phyloP scores from a whole-genome alignment of 371 early-diverging fungal genomes.

The Saksenaea oblongispora region DNA sequence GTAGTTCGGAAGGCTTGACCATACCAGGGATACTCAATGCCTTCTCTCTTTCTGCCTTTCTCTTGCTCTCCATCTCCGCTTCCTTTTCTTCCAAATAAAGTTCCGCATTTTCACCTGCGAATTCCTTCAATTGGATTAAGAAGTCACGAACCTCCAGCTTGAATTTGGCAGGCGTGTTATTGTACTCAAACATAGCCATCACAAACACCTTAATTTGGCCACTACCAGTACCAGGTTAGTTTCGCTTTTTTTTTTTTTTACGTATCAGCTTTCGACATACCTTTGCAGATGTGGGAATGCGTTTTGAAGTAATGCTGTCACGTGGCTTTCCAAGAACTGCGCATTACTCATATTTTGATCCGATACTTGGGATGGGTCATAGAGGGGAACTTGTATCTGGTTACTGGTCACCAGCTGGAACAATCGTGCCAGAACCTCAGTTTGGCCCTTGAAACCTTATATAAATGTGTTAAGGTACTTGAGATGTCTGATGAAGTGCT shows the following conservation, averaged over 20 bases:
- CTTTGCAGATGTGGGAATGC: constrained; percentile 93
- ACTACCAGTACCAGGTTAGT: constrained; percentile 33
- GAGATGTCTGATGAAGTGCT: neutral
- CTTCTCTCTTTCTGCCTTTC: constrained; percentile 77
- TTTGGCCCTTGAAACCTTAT: constrained; percentile 83
- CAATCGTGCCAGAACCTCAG: constrained; percentile 85
- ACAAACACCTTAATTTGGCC: constrained; percentile 89
- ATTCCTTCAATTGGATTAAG: constrained; percentile 94
- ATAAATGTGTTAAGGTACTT: too few relatives aligned
- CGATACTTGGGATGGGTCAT: constrained; percentile 66
- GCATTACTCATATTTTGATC: constrained; percentile 79
- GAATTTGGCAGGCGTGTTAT: constrained; percentile 79
- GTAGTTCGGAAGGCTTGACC: constrained; percentile 92
- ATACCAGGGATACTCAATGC: constrained; percentile 95
- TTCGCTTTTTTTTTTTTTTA: neutral
- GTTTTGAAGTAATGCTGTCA: constrained; percentile 75
- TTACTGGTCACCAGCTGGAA: constrained; percentile 83
- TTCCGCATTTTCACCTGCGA: constrained; percentile 89
- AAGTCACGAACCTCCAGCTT: constrained; percentile 95
- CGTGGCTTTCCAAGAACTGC: constrained; percentile 78
- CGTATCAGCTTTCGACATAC: constrained; percentile 39
- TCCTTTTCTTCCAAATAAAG: constrained; percentile 93
- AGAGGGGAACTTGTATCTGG: constrained; percentile 82
- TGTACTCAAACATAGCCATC: constrained; percentile 80
- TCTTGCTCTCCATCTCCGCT: constrained; percentile 78